Percentiles rank a stretch among this genome's conserved stretches.
Evolutionary conservation across 257 asterid genomes (phyloP).

Genomic region (Salvia hispanica): DNA sequence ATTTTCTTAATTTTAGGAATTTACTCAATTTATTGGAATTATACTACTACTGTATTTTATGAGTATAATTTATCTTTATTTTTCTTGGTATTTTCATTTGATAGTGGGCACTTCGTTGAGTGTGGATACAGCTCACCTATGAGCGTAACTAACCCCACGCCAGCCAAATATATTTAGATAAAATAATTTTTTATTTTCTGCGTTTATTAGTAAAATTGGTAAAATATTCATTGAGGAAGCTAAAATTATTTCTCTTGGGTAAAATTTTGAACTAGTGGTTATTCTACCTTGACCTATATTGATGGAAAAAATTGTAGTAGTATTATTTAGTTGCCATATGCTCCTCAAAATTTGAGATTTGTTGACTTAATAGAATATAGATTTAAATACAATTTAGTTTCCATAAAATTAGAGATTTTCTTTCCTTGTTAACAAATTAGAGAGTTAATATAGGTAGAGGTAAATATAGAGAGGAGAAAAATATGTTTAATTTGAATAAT

Average conservation of each 20-base stretch:
- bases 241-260: neutral
- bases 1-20: conserved; percentile 26
- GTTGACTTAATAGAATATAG: neutral
- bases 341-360: conserved; percentile 10
- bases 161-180: conserved; percentile 39
- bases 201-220: neutral
- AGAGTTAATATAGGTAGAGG: neutral
- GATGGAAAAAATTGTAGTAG: neutral
- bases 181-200: neutral
- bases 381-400: conserved; percentile 21
- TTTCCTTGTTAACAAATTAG: neutral
- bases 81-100: conserved; percentile 25
- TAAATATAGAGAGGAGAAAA: too few species aligned
- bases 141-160: conserved; percentile 61
- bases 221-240: neutral
- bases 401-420: conserved; percentile 21
- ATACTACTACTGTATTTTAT: neutral
- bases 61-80: conserved; percentile 17
- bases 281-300: neutral
- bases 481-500: too few species aligned
- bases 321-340: conserved; percentile 12
- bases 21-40: neutral
- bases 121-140: conserved; percentile 79
- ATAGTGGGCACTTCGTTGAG: conserved; percentile 53
- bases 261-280: neutral